Evolutionary conservation across 108 stramenopile genomes (phyloP), one percentile per base, ranked within the genome.

Genomic region (Chaetoceros tenuissimus): DNA sequence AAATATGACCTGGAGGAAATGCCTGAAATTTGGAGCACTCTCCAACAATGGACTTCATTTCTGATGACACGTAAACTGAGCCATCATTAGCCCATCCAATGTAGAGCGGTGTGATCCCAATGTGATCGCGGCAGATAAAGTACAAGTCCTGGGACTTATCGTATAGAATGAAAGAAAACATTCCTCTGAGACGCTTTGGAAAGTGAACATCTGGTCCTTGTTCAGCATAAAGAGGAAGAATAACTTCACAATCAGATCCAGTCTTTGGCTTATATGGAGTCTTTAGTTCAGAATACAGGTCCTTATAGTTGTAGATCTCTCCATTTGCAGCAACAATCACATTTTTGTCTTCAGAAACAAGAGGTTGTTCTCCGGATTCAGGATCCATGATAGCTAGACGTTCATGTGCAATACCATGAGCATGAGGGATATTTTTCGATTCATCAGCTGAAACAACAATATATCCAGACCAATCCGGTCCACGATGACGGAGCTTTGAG

Each of bases 251-350:
- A 73, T 98, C 97, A 24, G 85, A 88, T 31, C 96, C 95, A 28
- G 97, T 97, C 67, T 77, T 53, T 40, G 95, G 93, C 21, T 58
- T 74, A 72, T 95, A 96, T 1, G 77, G 73, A 27, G 53, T 63
- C 22, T 76, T 63, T 20, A 94, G 73, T 1, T 56, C 50, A 10
- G 69, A 64, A 69, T 92, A 95, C 8, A 98, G 70, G 63, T 96
- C 95, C 77, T 89, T 89, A 90, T 94, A 96, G 77, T 98, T 98
- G 88, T 98, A 98, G 52, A 98, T 92, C 80, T 98, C 97, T 20
- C 97, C 97, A 71, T 98, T 98, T 48, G 92, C 96, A 16, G 96
- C 95, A 1, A 96, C 89, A 59, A 94, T 85, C 46, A 98, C 73
- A 46, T 71, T 73, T 23, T 80, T 81, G 59, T 91, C 92, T 16